Base-by-base conservation (phyloP, 805 yeast species). In the Soucietia sequanensis region DNA sequence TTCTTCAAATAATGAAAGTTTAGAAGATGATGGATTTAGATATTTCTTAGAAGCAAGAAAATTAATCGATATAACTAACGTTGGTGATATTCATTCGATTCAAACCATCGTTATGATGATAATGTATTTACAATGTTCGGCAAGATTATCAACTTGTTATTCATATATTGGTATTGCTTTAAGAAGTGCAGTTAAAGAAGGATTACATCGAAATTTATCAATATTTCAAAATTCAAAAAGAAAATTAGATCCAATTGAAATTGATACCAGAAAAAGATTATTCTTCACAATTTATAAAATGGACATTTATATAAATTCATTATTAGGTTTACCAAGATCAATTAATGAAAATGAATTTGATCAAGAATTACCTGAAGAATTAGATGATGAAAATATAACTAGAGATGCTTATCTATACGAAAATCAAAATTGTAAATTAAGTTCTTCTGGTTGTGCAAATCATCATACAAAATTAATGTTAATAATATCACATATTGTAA, bases 281-380 rank as follows among this genome's bases (percentile, higher is more conserved):
- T 89, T 89, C 56, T 89, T 91, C 85, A 83, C 96, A 1, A 81
- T 89, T 42, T 84, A 85, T 56, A 89, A 89, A 56, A 84, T 88
- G 83, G 96, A 90, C 52, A 79, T 87, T 28, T 89, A 90, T 55
- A 85, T 88, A 49, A 86, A 85, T 55, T 84, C 95, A 6, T 80
- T 89, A 65, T 56, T 90, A 44, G 96, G 96, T 2, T 66, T 89
- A 33, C 97, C 97, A 1, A 67, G 87, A 38, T 76, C 89, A 2
- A 75, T 88, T 12, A 67, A 77, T 31, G 84, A 81, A 41, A 85
- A 81, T 42, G 95, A 87, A 46, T 80, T 86, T 44, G 95, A 89
- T 60, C 96, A 89, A 56, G 90, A 83, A 33, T 68, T 87, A 43
- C 96, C 96, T 1, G 62, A 75, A 22, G 95, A 88, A 50, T 63